Base-by-base conservation (phyloP, 192 early-diverging fungal genomes). In the Backusella mclennaniae region DNA sequence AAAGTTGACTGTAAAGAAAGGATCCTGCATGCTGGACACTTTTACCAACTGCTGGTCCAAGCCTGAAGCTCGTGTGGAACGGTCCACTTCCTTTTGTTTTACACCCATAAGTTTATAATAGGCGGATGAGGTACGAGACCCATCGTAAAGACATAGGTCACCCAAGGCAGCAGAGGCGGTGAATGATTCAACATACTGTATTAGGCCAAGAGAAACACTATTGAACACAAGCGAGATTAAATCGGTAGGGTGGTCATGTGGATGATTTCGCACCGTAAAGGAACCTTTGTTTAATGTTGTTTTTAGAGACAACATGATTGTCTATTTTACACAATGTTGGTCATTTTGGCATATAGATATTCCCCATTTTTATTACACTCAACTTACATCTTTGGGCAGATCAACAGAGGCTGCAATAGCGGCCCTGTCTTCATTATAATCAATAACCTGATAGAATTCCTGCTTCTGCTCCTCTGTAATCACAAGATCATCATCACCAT, bases 391-490 rank as follows among this genome's bases (percentile, higher is more conserved):
- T 73, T 86, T 85, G 8, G 91, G 90, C 6, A 93, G 73, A 38
- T 91, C 90, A 1, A 90, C 73, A 35, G 87, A 83, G 4, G 74
- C 85, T 2, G 84, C 79, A 7, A 91, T 75, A 0, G 90, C 87
- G 0, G 91, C 84, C 44, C 66, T 79, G 19, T 92, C 87, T 70
- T 96, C 95, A 78, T 98, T 93, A 80, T 93, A 98, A 69, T 98
- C 97, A 71, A 98, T 98, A 9, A 95, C 94, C 36, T 97, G 92
- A 85, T 95, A 97, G 15, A 98, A 86, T 82, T 96, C 92, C 76
- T 95, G 90, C 67, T 94, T 90, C 73, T 98, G 94, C 59, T 91
- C 92, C 38, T 95, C 95, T 21, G 93, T 92, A 49, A 96, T 89
- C 39, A 82, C 77, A 4, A 85, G 69, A 14, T 83, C 75, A 4